Evolutionary conservation across 495 filamentous ascomycete genomes (phyloP).

Genomic region (Xylaria curta): DNA sequence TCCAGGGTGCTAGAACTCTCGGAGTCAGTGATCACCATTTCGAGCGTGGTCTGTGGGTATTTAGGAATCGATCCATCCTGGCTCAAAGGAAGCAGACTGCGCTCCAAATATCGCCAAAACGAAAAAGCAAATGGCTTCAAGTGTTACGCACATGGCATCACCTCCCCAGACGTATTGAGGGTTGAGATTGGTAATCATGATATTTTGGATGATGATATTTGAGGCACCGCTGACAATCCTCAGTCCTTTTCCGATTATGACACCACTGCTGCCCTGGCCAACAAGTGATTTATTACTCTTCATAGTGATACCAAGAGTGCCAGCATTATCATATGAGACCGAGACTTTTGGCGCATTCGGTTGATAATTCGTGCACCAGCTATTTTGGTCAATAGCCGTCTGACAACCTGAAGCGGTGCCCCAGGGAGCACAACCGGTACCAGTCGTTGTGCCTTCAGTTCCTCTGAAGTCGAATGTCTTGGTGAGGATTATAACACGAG

Average conservation of each 20-base stretch:
- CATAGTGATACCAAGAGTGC: constrained; percentile 40
- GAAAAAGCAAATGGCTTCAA: too few species aligned
- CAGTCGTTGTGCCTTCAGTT: constrained; percentile 48
- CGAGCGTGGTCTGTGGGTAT: neutral
- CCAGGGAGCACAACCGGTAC: constrained; percentile 57
- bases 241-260: constrained; percentile 46
- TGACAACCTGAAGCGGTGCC: constrained; percentile 52
- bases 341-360: constrained; percentile 30
- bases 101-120: neutral
- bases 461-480: constrained; percentile 56
- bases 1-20: constrained; percentile 30
- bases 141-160: constrained; percentile 37
- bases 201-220: constrained; percentile 48
- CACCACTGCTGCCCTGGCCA: constrained; percentile 42
- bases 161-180: constrained; percentile 51
- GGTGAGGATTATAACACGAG: constrained; percentile 57
- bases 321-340: constrained; percentile 51
- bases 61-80: neutral
- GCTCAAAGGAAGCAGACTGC: neutral
- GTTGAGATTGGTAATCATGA: constrained; percentile 41
- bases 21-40: neutral
- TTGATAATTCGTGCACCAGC: constrained; percentile 50
- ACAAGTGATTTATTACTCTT: constrained; percentile 46
- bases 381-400: constrained; percentile 57
- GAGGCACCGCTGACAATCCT: constrained; percentile 43